Evolutionary conservation across 441 rosid species (phyloP), one percentile per base, ranked within the genome.

Genomic region (Jatropha multifida): DNA sequence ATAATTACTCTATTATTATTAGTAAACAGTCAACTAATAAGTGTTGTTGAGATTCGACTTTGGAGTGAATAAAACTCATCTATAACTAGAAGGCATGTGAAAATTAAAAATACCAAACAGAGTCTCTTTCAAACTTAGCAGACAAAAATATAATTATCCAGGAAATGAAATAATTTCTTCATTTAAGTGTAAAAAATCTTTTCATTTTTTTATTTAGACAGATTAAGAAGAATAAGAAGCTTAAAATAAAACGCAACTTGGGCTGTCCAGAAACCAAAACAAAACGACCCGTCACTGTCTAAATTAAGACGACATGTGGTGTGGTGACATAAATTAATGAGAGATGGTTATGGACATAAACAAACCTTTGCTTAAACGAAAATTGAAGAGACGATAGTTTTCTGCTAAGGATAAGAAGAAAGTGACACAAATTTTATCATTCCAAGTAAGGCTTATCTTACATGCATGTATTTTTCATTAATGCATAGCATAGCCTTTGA

Each of bases 1-100:
- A 65, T 65, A 65, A 63, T 63, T 23, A 37, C 9, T 63, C 44
- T 38, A 63, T 63, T 14, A 63, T 54, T 52, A 52, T 52, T 52
- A 52, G 20, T 64, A 15, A 17, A 17, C n/a, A 41, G 27, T 65
- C 26, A 66, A 44, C 44, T 23, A n/a, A n/a, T 23, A n/a, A n/a
- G 18, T 23, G 38, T 20, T 2, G 10, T 12, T 23, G 56, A 23
- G 55, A 66, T 46, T 44, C 38, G 38, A 66, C 10, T 44, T 27
- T 2, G n/a, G 46, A 44, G 10, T 44, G 2, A 6, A 59, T 23
- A 23, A 59, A 58, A n/a, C 26, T 59, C 63, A 59, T n/a, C 12
- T 23, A 23, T 23, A 23, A 23, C 23, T 26, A 59, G 12, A 59
- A 59, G 10, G 32, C 9, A 59, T 59, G 9, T 44, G 10, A 7